Base-by-base conservation (phyloP, 345 rosid species). In the Boechera stricta region DNA sequence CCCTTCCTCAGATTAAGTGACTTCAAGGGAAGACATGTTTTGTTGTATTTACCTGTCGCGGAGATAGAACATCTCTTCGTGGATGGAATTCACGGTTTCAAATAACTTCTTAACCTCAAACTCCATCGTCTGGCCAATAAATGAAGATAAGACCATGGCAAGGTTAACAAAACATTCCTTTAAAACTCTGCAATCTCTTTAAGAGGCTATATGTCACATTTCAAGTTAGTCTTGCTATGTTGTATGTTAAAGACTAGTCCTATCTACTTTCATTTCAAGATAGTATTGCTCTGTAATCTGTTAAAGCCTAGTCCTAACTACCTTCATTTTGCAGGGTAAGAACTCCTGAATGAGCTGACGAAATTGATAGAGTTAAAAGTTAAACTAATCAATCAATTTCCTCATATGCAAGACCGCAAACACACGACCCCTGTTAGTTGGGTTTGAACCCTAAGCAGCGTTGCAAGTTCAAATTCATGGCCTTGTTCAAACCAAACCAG, bases 61-160 rank as follows among this genome's bases (percentile, higher is more conserved):
- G 24, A 95, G 90, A 80, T 85, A 86, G 65, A 78, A 84, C 88
- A 95, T 92, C 82, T 95, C 99, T 5, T 89, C 90, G 11, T 88
- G 98, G 79, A 95, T 89, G 45, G 85, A 81, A 45, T 57, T 58
- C 28, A 88, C 90, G 1, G 90, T 91, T 16, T 95, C 99, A 18
- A 80, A 57, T 79, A 92, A 49, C 83, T 82, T 90, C 88, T 88
- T 89, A 81, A 95, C 83, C 85, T 92, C 97, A 31, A 88, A 55
- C 76, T 91, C 96, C 94, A 95, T 89, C 11, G 45, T 79, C 99
- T 95, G 85, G 31, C 16, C 76, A 80, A 69, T 18, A 64, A 58
- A 83, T 54, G 35, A 75, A 72, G 11, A 36, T 58, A 24, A 35
- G 64, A 72, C 44, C 76, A 33, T 47, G 0, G 55, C 26, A 58